A percentile compares a stretch with the other conserved stretches of the same genome.
Conservation (phyloP, 768 basidiomycete genomes). For the Mycena metata region DNA sequence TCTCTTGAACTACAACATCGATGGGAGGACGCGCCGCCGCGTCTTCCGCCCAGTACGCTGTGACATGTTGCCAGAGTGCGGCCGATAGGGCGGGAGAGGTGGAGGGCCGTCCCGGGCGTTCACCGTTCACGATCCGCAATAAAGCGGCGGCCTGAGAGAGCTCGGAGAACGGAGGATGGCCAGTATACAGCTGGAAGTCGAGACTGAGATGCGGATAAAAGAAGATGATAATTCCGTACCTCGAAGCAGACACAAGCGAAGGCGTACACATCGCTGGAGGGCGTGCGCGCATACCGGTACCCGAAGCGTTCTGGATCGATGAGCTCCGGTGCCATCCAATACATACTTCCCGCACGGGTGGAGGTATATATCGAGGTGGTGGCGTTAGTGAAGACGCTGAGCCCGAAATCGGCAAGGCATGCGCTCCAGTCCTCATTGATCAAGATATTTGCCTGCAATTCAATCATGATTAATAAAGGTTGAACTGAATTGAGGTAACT, state of each 20-base stretch:
- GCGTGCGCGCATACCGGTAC: constrained; percentile 41
- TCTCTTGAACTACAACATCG: constrained; percentile 1
- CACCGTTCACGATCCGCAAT: constrained; percentile 12
- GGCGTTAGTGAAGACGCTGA: constrained; percentile 47
- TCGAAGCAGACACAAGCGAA: constrained; percentile 51
- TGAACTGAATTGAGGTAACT: no score
- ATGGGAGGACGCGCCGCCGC: background rate
- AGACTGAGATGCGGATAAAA: background rate
- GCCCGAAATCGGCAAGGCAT: constrained; percentile 52
- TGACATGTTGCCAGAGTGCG: constrained; percentile 8
- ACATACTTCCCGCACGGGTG: constrained; percentile 42
- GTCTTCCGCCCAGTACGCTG: constrained; percentile 10
- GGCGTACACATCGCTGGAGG: constrained; percentile 49
- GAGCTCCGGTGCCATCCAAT: constrained; percentile 55
- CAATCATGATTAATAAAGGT: background rate
- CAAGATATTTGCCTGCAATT: constrained; percentile 47
- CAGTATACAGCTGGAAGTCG: constrained; percentile 20
- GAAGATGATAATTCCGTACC: constrained; percentile 31
- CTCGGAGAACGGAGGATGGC: constrained; percentile 19
- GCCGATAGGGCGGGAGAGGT: constrained; percentile 8
- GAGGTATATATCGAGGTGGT: constrained; percentile 43
- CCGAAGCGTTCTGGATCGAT: constrained; percentile 46
- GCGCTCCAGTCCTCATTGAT: constrained; percentile 48
- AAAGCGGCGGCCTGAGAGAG: constrained; percentile 3
- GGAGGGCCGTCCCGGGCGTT: constrained; percentile 18